Base-by-base conservation (phyloP, 768 basidiomycete genomes). In the Rhodocollybia butyracea region DNA sequence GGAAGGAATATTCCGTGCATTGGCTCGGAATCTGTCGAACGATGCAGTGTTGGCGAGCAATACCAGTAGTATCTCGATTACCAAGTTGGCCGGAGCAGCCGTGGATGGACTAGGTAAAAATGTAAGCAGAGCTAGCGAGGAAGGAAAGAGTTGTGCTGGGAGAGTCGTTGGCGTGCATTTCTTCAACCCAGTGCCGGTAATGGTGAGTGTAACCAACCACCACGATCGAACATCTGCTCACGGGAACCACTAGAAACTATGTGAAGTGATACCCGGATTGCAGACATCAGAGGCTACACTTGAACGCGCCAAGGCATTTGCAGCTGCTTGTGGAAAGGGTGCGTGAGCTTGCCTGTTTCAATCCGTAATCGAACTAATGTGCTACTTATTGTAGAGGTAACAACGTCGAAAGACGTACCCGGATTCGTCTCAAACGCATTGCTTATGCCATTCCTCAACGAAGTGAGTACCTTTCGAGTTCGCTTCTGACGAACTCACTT, bases 391-490 rank as follows among this genome's bases (percentile, higher is more conserved):
- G n/a, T 64, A 94, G 92, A 94, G 78, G 94, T 98, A 1, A 89
- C 94, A 1, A 83, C 82, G 3, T 94, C 93, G 0, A 84, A 90
- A 63, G 95, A 98, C 63, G 91, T 95, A 1, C 95, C 95, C 3
- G 94, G 93, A 3, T 94, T 94, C 68, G 91, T 95, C n/a, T 91
- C 93, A 1, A 95, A 97, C 63, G 94, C 93, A 1, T 79, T 95
- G 29, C 73, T 98, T 41, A 98, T 98, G 92, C 96, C 96, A 1
- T 98, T 94, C 72, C 88, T 98, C 62, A 98, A 98, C 61, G 96
- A 98, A 79, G 86, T 86, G 63, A 54, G 73, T 50, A 2, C 13
- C 29, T 46, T 24, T 22, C 41, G 31, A 24, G 8, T 46, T 40
- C n/a, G 21, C 24, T 26, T 45, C 30, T 26, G 27, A 58, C 7